phyloP scores from a whole-genome alignment of 176 grass and related monocot genomes.

The Panicum miliaceum region DNA sequence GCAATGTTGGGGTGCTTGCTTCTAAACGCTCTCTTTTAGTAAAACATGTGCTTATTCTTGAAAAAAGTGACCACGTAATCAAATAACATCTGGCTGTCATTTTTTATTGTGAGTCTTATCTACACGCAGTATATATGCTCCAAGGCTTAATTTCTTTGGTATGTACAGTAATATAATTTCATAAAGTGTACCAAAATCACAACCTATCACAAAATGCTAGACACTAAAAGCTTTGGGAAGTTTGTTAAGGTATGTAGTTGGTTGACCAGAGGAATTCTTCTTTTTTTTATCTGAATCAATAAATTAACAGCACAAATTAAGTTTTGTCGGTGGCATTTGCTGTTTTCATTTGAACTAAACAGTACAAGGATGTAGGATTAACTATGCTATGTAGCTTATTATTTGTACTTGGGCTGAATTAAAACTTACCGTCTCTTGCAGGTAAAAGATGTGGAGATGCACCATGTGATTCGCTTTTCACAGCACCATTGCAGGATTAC shows the following conservation, averaged over 20 bases:
- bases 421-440: constrained; percentile 46
- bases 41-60: no score
- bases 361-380: background rate
- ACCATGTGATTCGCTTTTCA: constrained; percentile 87
- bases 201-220: background rate
- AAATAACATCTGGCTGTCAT: no score
- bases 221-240: background rate
- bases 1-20: no score
- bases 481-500: constrained; percentile 83
- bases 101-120: no score
- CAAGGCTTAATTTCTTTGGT: background rate
- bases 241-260: background rate
- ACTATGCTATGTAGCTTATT: background rate
- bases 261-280: background rate
- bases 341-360: background rate
- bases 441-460: constrained; percentile 94
- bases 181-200: background rate
- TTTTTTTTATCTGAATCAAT: background rate
- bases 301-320: background rate
- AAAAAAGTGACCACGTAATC: no score
- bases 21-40: no score
- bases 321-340: background rate
- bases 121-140: background rate
- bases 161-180: constrained; percentile 1
- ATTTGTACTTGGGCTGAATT: background rate